A percentile compares a stretch with the other conserved stretches of the same genome.
Conservation (phyloP, 1,284 basidiomycete genomes). For the Cerioporus squamosus region DNA sequence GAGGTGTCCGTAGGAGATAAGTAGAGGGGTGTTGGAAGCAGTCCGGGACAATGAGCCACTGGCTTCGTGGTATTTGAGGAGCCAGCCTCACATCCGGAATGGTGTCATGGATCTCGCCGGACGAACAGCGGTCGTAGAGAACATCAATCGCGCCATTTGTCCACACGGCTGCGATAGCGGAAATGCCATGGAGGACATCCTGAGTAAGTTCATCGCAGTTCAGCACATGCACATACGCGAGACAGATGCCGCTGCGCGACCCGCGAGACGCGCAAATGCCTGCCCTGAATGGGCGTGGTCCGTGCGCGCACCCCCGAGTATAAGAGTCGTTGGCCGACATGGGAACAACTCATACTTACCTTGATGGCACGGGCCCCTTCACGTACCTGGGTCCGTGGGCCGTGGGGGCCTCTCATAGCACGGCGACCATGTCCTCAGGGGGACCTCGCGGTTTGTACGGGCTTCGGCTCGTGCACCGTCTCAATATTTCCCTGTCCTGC, state of each 20-base stretch:
- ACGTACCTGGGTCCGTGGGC: slow-evolving; percentile 47
- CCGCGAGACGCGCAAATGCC: neutral
- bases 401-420: slow-evolving; percentile 61
- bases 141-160: neutral
- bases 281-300: neutral
- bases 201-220: neutral
- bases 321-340: neutral
- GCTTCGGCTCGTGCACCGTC: slow-evolving; percentile 71
- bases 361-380: slow-evolving; percentile 44
- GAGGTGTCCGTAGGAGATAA: no score
- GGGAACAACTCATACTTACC: slow-evolving; percentile 45
- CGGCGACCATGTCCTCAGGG: slow-evolving; percentile 68
- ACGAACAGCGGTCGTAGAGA: neutral
- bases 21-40: neutral
- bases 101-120: neutral
- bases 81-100: neutral
- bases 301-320: neutral
- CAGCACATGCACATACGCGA: neutral
- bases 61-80: no score
- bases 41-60: neutral
- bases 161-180: neutral
- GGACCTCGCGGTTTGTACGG: slow-evolving; percentile 59
- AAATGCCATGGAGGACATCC: neutral
- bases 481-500: slow-evolving; percentile 72
- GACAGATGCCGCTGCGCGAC: neutral